Evolutionary conservation across 257 asterid species (phyloP).

Genomic region (Verbascum thapsus): DNA sequence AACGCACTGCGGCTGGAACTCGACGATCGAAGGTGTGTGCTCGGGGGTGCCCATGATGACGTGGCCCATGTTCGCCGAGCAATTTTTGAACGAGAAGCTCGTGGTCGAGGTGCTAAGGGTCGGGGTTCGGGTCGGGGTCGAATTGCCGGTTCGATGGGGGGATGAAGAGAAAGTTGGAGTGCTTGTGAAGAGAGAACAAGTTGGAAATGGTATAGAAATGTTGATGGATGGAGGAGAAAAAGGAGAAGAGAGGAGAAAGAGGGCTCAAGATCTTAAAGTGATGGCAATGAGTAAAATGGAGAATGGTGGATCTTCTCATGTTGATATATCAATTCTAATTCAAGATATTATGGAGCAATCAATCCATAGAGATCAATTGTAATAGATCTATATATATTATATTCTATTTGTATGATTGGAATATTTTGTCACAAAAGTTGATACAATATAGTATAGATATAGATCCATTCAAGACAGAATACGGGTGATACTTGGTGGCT

Average conservation of each 20-base stretch:
- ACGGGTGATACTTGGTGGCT: too few relatives aligned
- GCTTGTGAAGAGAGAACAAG: conserved; percentile 47
- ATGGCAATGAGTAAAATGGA: conserved; percentile 48
- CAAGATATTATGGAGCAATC: conserved; percentile 40
- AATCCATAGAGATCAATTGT: too few relatives aligned
- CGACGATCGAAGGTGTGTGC: conserved; percentile 71
- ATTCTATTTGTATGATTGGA: too few relatives aligned
- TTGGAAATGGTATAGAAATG: conserved; percentile 42
- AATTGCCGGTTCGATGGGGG: conserved; percentile 75
- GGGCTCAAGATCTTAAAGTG: conserved; percentile 40
- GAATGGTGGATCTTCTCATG: conserved; percentile 53
- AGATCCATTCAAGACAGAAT: too few relatives aligned
- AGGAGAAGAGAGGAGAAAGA: conserved; percentile 40
- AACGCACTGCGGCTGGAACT: conserved; percentile 94
- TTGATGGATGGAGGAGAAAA: conserved; percentile 53
- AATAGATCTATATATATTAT: too few relatives aligned
- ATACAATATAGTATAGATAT: too few relatives aligned
- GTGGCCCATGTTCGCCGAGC: conserved; percentile 86
- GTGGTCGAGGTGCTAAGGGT: conserved; percentile 48
- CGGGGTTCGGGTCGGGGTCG: conserved; percentile 72
- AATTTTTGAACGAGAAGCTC: conserved; percentile 70
- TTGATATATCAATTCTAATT: conserved; percentile 42
- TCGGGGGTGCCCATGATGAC: conserved; percentile 74
- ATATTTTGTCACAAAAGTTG: too few relatives aligned
- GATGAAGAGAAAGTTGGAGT: conserved; percentile 68